Conservation (phyloP, 768 basidiomycete genomes). For the Mycena albidolilacea region DNA sequence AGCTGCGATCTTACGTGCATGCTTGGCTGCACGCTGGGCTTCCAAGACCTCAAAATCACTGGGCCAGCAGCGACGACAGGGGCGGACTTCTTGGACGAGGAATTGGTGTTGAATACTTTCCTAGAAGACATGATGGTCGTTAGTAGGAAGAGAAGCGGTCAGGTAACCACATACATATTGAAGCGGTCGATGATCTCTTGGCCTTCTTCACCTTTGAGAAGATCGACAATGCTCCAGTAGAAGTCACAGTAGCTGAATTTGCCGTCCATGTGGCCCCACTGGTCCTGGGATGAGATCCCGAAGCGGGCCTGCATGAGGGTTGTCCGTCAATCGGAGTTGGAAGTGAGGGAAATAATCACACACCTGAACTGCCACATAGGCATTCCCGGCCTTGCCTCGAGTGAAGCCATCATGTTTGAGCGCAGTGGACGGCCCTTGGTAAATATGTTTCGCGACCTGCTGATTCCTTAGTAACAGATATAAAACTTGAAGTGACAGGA, state of each 20-base stretch:
- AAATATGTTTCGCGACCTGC: no score
- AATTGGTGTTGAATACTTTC: not conserved
- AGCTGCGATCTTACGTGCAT: not conserved
- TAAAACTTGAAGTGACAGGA: no score
- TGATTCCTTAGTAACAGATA: no score
- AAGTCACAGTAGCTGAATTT: not conserved
- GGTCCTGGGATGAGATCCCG: not conserved
- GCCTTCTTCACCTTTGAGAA: conserved; percentile 12
- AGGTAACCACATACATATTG: not conserved
- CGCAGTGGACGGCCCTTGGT: no score
- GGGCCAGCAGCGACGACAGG: not conserved
- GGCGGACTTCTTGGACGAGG: not conserved
- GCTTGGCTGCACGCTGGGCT: conserved; percentile 1
- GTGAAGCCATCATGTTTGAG: no score
- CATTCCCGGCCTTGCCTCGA: no score
- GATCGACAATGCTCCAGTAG: conserved; percentile 17
- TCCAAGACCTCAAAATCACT: conserved; percentile 3
- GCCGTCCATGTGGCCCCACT: not conserved
- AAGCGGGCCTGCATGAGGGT: conserved; percentile 6
- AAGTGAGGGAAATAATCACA: not conserved
- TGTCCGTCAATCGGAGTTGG: not conserved
- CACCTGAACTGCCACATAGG: conserved; percentile 12
- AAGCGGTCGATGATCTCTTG: conserved; percentile 21
- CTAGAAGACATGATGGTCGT: not conserved
- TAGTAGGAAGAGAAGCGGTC: no score